phyloP scores from a whole-genome alignment of 2,329 filamentous ascomycete species.

The Chaetomium sp. region DNA sequence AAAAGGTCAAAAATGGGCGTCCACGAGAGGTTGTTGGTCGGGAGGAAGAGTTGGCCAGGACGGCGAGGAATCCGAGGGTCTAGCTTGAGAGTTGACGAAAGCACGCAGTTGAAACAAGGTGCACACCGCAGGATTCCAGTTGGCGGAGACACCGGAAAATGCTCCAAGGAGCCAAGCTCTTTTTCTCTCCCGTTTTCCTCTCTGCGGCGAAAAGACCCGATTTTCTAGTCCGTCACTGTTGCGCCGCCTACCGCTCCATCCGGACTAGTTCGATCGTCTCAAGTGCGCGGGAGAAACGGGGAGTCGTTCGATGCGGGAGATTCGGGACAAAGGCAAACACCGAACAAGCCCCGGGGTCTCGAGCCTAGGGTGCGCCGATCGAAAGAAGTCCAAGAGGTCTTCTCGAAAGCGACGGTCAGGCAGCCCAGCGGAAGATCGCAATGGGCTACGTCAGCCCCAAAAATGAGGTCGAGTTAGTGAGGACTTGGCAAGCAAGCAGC shows the following conservation, averaged over 20 bases:
- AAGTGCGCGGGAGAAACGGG: too few species aligned
- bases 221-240: slow-evolving; percentile 8
- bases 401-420: neutral
- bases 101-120: neutral
- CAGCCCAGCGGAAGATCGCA: neutral
- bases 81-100: too few species aligned
- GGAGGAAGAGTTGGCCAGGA: neutral
- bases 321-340: slow-evolving; percentile 9
- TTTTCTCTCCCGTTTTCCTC: neutral
- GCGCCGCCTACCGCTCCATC: slow-evolving; percentile 10
- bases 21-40: neutral
- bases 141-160: neutral
- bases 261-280: slow-evolving; percentile 5
- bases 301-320: slow-evolving; percentile 5
- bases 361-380: neutral
- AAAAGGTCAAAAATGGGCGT: neutral
- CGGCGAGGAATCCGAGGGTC: neutral
- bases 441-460: slow-evolving; percentile 9
- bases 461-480: neutral
- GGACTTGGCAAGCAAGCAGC: neutral
- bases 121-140: neutral
- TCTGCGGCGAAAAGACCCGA: slow-evolving; percentile 3
- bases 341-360: neutral
- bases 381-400: neutral
- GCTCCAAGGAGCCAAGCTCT: neutral